Evolutionary conservation across 495 filamentous ascomycete genomes (phyloP).

Genomic region (Penicillium odoratum): DNA sequence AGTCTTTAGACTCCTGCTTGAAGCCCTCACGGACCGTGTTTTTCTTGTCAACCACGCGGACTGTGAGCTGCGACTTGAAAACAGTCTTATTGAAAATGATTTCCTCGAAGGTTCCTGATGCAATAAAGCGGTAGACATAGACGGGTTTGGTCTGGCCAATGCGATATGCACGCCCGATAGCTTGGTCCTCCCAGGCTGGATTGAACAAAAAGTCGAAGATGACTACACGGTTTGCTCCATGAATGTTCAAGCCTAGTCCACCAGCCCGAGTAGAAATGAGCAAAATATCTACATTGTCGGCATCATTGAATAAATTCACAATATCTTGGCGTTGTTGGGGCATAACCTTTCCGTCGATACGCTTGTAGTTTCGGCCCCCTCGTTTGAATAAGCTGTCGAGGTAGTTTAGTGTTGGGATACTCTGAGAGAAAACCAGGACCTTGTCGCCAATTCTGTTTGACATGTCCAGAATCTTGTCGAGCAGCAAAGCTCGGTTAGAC

Average conservation of each 20-base stretch:
- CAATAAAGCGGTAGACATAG: slow-evolving; percentile 82
- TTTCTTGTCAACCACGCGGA: slow-evolving; percentile 80
- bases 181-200: slow-evolving; percentile 81
- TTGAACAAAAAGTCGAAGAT: slow-evolving; percentile 85
- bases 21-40: slow-evolving; percentile 60
- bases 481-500: slow-evolving; percentile 67
- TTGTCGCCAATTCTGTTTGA: slow-evolving; percentile 64
- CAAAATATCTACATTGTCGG: slow-evolving; percentile 52
- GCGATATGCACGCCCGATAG: slow-evolving; percentile 83
- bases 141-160: slow-evolving; percentile 82
- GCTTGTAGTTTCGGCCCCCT: slow-evolving; percentile 43
- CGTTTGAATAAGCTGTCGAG: slow-evolving; percentile 55
- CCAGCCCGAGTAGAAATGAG: slow-evolving; percentile 84
- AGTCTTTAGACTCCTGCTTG: slow-evolving; percentile 44
- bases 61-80: slow-evolving; percentile 79
- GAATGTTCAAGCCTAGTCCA: slow-evolving; percentile 79
- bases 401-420: slow-evolving; percentile 65
- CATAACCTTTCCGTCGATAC: slow-evolving; percentile 65
- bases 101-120: slow-evolving; percentile 79
- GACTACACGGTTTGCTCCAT: slow-evolving; percentile 81
- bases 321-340: slow-evolving; percentile 55
- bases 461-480: slow-evolving; percentile 64
- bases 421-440: slow-evolving; percentile 75
- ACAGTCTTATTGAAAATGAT: slow-evolving; percentile 66
- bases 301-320: slow-evolving; percentile 65